phyloP scores from a whole-genome alignment of 2,329 filamentous ascomycete species.

The Grosmannia penicillata region DNA sequence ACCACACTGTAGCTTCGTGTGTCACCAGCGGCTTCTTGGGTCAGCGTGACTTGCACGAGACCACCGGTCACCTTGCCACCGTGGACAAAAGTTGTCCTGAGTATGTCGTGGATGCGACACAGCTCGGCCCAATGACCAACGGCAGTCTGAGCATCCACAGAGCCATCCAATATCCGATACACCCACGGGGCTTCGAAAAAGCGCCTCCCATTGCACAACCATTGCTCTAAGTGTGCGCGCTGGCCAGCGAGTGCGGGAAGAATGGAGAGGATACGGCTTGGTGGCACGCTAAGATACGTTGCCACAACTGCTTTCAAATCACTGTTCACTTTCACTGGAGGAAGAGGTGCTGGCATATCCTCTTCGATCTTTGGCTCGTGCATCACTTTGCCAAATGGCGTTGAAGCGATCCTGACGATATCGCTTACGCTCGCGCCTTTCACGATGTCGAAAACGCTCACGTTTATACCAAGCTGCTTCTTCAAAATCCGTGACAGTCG shows the following conservation, averaged over 20 bases:
- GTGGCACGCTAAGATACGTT: neutral
- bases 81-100: slow-evolving; percentile 1
- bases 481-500: slow-evolving; percentile 10
- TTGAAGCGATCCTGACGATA: no score
- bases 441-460: slow-evolving; percentile 13
- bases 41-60: slow-evolving; percentile 2
- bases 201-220: slow-evolving; percentile 13
- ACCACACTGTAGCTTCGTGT: neutral
- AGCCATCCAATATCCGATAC: slow-evolving; percentile 9
- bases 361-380: neutral
- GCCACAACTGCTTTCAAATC: neutral
- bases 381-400: no score
- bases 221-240: slow-evolving; percentile 10
- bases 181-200: slow-evolving; percentile 15
- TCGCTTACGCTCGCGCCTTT: slow-evolving; percentile 10
- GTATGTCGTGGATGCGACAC: neutral
- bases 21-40: neutral
- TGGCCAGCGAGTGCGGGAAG: slow-evolving; percentile 11
- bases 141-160: slow-evolving; percentile 2
- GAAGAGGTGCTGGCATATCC: neutral
- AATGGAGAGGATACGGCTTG: slow-evolving; percentile 7
- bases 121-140: neutral
- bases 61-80: neutral
- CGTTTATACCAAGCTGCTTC: slow-evolving; percentile 9
- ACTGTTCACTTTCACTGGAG: no score